Percentiles rank a stretch among this genome's conserved stretches.
Conservation (phyloP, 2,329 filamentous ascomycete genomes). For the Malbranchea zuffiana region DNA sequence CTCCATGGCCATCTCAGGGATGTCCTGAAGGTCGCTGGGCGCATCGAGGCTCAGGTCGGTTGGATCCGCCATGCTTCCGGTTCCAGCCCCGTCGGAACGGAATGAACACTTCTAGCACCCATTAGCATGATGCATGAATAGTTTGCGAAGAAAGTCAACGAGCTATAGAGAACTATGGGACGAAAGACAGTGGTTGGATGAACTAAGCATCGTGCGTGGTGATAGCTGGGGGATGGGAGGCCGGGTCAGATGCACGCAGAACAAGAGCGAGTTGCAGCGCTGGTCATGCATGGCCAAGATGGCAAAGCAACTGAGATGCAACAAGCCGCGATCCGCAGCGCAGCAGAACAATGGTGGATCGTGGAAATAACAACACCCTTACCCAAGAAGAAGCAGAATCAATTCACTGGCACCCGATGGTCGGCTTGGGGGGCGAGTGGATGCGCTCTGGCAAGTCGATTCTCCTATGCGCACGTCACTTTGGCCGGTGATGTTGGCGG, state of each 20-base stretch:
- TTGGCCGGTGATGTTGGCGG: neutral
- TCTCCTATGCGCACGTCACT: constrained; percentile 10
- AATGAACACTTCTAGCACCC: constrained; percentile 1
- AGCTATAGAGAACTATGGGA: neutral
- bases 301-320: neutral
- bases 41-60: constrained; percentile 36
- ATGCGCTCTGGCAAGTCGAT: too few species aligned
- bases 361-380: constrained; percentile 10
- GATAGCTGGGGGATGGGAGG: constrained; percentile 1
- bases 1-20: constrained; percentile 34
- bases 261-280: constrained; percentile 3
- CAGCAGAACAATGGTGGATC: too few species aligned
- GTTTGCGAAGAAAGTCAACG: neutral
- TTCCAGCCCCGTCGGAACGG: constrained; percentile 6
- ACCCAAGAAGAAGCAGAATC: constrained; percentile 6
- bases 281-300: neutral
- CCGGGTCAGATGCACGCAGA: too few species aligned
- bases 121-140: constrained; percentile 8
- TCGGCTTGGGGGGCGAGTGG: too few species aligned
- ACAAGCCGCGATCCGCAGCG: neutral
- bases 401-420: too few species aligned
- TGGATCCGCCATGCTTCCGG: constrained; percentile 31
- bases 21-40: constrained; percentile 37
- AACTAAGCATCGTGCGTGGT: constrained; percentile 9
- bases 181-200: neutral